Evolutionary conservation across 2,329 filamentous ascomycete species (phyloP).

Genomic region (Phialophora verrucosa): DNA sequence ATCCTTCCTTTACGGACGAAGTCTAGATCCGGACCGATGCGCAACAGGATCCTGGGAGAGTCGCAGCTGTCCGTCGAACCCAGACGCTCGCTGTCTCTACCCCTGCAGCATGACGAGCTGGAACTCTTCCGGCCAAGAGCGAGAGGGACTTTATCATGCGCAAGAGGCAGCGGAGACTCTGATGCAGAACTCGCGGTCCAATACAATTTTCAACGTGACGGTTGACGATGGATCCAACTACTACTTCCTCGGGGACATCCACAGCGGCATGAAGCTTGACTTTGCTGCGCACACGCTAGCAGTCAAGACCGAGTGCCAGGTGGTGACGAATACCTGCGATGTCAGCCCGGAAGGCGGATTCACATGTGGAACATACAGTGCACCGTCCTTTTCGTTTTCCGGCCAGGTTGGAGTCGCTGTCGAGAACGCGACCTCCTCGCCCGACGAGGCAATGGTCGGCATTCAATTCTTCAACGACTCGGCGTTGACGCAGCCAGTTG

Average conservation of each 20-base stretch:
- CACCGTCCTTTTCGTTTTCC: constrained; percentile 32
- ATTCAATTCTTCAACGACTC: constrained; percentile 38
- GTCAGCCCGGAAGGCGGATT: constrained; percentile 21
- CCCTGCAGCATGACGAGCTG: constrained; percentile 34
- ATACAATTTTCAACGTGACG: constrained; percentile 31
- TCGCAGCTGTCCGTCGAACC: constrained; percentile 9
- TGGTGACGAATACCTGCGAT: constrained; percentile 33
- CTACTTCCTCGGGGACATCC: constrained; percentile 22
- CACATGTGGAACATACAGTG: constrained; percentile 27
- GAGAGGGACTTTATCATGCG: constrained; percentile 28
- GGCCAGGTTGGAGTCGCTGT: constrained; percentile 33
- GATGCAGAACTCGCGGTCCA: constrained; percentile 28
- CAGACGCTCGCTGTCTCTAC: constrained; percentile 23
- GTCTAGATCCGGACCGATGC: constrained; percentile 7
- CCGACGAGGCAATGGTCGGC: constrained; percentile 30
- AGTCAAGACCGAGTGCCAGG: constrained; percentile 31
- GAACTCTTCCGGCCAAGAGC: constrained; percentile 25
- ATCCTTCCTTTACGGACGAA: constrained; percentile 11
- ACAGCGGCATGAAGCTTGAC: constrained; percentile 17
- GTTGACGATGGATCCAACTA: constrained; percentile 18
- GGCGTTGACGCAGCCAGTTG: constrained; percentile 25
- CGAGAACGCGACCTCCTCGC: constrained; percentile 11
- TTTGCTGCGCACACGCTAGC: constrained; percentile 31
- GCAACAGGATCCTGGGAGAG: constrained; percentile 8
- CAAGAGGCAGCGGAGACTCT: constrained; percentile 32